Conservation (phyloP, 495 filamentous ascomycete genomes). For the Rostrohypoxylon terebratum region DNA sequence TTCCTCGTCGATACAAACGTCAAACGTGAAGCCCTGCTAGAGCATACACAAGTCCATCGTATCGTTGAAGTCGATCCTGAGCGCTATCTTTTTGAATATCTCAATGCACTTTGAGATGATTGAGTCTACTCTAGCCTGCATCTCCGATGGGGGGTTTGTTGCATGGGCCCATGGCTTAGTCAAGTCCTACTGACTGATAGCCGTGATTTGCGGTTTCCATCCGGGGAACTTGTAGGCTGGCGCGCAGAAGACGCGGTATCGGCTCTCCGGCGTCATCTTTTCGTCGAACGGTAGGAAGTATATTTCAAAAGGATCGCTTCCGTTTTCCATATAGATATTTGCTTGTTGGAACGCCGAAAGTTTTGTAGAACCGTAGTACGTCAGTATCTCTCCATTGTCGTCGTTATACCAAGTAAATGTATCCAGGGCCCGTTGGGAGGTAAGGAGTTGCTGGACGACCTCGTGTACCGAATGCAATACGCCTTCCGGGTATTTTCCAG, state of each 20-base stretch:
- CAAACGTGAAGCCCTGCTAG: conserved; percentile 47
- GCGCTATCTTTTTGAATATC: conserved; percentile 25
- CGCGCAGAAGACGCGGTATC: conserved; percentile 52
- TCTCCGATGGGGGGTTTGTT: neutral
- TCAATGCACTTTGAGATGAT: conserved; percentile 17
- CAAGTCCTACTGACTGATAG: conserved; percentile 54
- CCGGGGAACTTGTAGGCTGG: conserved; percentile 8
- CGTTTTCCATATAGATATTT: neutral
- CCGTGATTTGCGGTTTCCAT: conserved; percentile 39
- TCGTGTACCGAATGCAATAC: conserved; percentile 37
- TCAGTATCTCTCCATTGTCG: neutral
- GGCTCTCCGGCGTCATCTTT: conserved; percentile 36
- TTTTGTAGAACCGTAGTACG: neutral
- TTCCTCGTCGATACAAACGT: conserved; percentile 48
- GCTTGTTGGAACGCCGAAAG: too few species aligned
- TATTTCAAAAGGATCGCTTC: conserved; percentile 16
- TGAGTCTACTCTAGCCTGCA: conserved; percentile 20
- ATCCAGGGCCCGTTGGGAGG: conserved; percentile 43
- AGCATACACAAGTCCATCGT: conserved; percentile 25
- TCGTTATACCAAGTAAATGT: neutral
- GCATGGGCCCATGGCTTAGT: conserved; percentile 47
- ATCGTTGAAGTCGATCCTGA: neutral
- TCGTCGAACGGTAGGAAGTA: conserved; percentile 51
- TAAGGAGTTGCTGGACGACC: conserved; percentile 46
- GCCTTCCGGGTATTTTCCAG: conserved; percentile 25